phyloP scores from a whole-genome alignment of 1,139 yeast species.

The Saccharomycopsis hybrid region DNA sequence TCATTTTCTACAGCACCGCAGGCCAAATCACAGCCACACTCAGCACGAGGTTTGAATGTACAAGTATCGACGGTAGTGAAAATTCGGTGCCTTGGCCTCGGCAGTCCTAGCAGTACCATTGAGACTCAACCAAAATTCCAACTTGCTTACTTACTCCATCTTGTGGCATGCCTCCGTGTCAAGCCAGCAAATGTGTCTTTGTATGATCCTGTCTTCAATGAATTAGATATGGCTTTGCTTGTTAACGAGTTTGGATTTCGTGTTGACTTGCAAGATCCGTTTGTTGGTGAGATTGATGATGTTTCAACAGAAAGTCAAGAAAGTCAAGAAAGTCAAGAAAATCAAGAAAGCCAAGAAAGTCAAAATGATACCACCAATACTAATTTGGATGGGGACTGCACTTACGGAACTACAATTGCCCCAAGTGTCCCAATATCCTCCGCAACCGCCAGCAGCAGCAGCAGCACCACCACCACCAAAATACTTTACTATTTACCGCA shows the following conservation, averaged over 20 bases:
- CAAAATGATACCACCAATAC: background rate
- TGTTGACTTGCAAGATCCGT: no score
- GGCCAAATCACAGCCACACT: background rate
- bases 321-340: background rate
- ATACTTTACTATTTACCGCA: conserved; percentile 43
- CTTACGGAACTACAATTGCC: background rate
- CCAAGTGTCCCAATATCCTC: background rate
- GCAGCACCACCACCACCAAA: no score
- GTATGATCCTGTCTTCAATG: conserved; percentile 44
- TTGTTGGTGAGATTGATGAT: no score
- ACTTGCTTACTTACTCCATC: conserved; percentile 24
- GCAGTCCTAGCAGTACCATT: conserved; percentile 23
- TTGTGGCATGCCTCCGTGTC: conserved; percentile 21
- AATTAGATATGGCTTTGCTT: conserved; percentile 28
- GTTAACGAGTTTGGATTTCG: background rate
- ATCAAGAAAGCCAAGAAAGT: no score
- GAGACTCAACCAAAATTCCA: conserved; percentile 27
- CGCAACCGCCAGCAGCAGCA: no score
- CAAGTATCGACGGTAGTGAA: background rate
- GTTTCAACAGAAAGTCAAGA: background rate
- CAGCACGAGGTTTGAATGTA: no score
- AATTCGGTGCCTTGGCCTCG: conserved; percentile 30
- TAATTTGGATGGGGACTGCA: background rate
- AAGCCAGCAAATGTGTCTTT: conserved; percentile 28
- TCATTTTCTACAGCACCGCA: background rate